phyloP scores from a whole-genome alignment of 805 yeast genomes.

The Kuraishia cidri region DNA sequence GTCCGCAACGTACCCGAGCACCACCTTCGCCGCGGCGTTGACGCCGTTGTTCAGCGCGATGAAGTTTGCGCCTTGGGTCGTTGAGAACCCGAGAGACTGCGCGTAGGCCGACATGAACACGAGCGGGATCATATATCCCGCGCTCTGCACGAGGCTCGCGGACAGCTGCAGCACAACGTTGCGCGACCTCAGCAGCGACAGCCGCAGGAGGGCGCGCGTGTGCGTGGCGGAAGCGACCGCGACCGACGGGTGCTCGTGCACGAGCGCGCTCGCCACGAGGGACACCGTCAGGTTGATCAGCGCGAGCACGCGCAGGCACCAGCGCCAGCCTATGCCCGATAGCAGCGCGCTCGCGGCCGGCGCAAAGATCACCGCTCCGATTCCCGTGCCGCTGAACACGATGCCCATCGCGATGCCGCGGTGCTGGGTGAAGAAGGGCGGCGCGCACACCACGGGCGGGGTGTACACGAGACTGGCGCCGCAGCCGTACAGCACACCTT shows the following conservation, averaged over 20 bases:
- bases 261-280: neutral
- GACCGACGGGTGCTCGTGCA: neutral
- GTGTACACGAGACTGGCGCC: conserved; percentile 22
- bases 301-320: conserved; percentile 22
- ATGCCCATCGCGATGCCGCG: conserved; percentile 25
- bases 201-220: neutral
- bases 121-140: conserved; percentile 23
- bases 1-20: conserved; percentile 32
- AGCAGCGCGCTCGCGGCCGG: conserved; percentile 17
- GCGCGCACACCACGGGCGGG: conserved; percentile 24
- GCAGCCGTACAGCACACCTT: conserved; percentile 23
- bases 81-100: conserved; percentile 18
- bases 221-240: neutral
- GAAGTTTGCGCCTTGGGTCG: conserved; percentile 21
- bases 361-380: conserved; percentile 24
- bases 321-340: conserved; percentile 21
- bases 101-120: conserved; percentile 25
- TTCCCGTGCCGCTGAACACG: conserved; percentile 25
- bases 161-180: neutral
- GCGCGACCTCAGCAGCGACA: neutral
- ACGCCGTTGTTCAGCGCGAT: conserved; percentile 24
- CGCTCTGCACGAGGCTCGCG: conserved; percentile 21
- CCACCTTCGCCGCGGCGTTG: conserved; percentile 17
- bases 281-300: conserved; percentile 14
- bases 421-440: conserved; percentile 19